Conservation (phyloP, 2,329 filamentous ascomycete genomes). For the Lasiodiplodia sp. region DNA sequence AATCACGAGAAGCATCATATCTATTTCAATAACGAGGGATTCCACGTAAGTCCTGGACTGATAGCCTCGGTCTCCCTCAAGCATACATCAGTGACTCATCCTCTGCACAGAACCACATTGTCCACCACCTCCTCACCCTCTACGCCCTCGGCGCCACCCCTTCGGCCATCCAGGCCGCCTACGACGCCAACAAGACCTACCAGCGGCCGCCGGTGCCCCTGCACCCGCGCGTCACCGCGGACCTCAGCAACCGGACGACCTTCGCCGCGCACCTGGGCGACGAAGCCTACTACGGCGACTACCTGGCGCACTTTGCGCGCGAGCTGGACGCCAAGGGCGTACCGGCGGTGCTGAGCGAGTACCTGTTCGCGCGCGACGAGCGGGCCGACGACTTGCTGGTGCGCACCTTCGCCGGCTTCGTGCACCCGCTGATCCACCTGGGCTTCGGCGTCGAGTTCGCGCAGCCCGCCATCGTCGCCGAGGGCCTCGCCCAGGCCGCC, state of each 20-base stretch:
- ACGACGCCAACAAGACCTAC: conserved; percentile 69
- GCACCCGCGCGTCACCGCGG: conserved; percentile 60
- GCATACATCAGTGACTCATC: not conserved
- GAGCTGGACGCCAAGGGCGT: conserved; percentile 73
- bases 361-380: conserved; percentile 72
- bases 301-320: conserved; percentile 75
- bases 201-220: conserved; percentile 64
- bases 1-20: conserved; percentile 80
- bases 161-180: conserved; percentile 67
- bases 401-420: conserved; percentile 72
- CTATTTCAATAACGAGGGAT: conserved; percentile 78
- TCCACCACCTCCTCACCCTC: conserved; percentile 77
- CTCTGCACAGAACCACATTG: conserved; percentile 69
- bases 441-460: conserved; percentile 84
- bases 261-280: conserved; percentile 70
- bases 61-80: not conserved
- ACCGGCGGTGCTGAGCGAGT: conserved; percentile 67
- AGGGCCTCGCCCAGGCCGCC: conserved; percentile 78
- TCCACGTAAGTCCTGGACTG: conserved; percentile 63
- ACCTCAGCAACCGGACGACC: conserved; percentile 63
- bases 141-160: conserved; percentile 76
- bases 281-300: conserved; percentile 73
- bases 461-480: conserved; percentile 81
- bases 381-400: conserved; percentile 72
- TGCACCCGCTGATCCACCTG: conserved; percentile 85